Evolutionary conservation across 805 yeast species (phyloP).

Genomic region (Jamesozyma rosinii): DNA sequence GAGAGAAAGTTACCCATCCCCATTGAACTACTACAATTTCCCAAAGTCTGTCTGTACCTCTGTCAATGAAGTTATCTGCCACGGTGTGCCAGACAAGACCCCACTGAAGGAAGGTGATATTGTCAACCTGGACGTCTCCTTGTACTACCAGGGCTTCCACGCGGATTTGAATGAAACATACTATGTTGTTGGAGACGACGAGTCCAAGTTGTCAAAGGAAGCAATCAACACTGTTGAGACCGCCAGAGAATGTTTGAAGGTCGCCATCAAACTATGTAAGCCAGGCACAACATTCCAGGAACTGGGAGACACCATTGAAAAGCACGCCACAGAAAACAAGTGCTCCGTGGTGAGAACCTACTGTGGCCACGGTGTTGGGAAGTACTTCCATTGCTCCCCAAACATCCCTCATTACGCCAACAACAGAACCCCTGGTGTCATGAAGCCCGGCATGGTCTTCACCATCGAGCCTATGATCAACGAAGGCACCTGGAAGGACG

Average conservation of each 20-base stretch:
- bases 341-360: constrained; percentile 84
- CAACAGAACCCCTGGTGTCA: constrained; percentile 86
- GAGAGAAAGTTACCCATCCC: constrained; percentile 88
- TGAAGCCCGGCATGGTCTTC: constrained; percentile 92
- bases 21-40: constrained; percentile 85
- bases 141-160: constrained; percentile 82
- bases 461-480: constrained; percentile 97
- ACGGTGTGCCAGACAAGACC: constrained; percentile 91
- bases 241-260: constrained; percentile 76
- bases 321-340: constrained; percentile 65
- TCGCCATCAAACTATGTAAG: constrained; percentile 75
- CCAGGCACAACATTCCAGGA: constrained; percentile 87
- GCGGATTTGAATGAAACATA: constrained; percentile 94
- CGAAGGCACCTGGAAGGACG: constrained; percentile 70
- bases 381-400: constrained; percentile 84
- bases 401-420: constrained; percentile 89
- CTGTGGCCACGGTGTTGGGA: constrained; percentile 90
- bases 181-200: constrained; percentile 89
- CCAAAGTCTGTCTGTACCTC: constrained; percentile 92
- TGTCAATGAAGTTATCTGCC: constrained; percentile 90
- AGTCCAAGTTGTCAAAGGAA: constrained; percentile 51
- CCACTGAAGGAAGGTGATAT: constrained; percentile 89
- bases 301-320: constrained; percentile 80
- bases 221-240: constrained; percentile 86
- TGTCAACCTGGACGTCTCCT: constrained; percentile 78